Evolutionary conservation across 192 early-diverging fungal species (phyloP).

Genomic region (Backusella sp.): DNA sequence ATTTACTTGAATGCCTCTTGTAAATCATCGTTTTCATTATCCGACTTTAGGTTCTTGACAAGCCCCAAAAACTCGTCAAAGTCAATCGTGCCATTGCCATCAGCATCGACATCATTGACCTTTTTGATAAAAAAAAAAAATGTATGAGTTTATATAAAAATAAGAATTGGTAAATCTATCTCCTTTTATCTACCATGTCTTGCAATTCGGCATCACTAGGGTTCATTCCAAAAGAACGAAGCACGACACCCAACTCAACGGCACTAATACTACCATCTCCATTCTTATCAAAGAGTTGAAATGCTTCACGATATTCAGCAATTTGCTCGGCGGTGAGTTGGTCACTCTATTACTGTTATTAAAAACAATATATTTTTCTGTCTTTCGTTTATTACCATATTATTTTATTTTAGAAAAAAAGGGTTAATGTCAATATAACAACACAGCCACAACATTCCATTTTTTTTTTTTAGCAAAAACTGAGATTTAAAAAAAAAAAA

Average conservation of each 20-base stretch:
- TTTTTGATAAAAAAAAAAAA: no score
- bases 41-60: constrained; percentile 35
- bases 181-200: constrained; percentile 53
- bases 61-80: constrained; percentile 71
- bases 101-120: constrained; percentile 68
- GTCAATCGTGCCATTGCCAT: constrained; percentile 71
- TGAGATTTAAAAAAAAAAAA: background rate
- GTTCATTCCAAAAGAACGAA: constrained; percentile 77
- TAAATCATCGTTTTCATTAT: constrained; percentile 26
- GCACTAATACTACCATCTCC: constrained; percentile 74
- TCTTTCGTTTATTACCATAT: background rate
- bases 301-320: constrained; percentile 77
- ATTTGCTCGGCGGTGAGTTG: constrained; percentile 76
- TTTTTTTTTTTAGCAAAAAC: background rate
- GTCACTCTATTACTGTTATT: constrained; percentile 32
- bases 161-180: background rate
- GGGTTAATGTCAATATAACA: no score
- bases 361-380: background rate
- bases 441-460: background rate
- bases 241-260: constrained; percentile 75
- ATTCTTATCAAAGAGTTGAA: constrained; percentile 86
- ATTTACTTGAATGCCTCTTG: constrained; percentile 33
- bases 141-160: background rate
- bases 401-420: background rate
- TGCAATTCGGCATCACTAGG: constrained; percentile 78